Percentiles rank a stretch among this genome's conserved stretches.
Conservation (phyloP, 1,284 basidiomycete genomes). For the Ganoderma sinense region DNA sequence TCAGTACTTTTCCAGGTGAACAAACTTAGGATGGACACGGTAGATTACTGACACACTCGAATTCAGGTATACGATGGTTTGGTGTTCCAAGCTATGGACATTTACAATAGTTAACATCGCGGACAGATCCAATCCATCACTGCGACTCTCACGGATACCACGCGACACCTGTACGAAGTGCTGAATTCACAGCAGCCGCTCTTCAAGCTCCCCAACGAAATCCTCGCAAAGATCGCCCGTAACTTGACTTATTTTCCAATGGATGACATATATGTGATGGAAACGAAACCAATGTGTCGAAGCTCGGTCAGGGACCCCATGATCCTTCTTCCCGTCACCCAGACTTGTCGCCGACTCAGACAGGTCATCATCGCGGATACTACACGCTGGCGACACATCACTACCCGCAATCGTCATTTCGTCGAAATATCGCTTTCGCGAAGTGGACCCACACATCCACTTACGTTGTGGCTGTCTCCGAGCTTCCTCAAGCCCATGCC, state of each 20-base stretch:
- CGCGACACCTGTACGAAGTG: background rate
- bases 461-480: background rate
- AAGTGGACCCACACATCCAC: background rate
- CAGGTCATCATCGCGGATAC: background rate
- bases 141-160: background rate
- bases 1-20: background rate
- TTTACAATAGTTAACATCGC: background rate
- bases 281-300: background rate
- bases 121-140: background rate
- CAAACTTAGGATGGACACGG: background rate
- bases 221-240: background rate
- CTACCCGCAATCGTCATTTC: background rate
- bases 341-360: background rate
- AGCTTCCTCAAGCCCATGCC: background rate
- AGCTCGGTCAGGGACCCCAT: no score
- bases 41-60: background rate
- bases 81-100: background rate
- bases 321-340: background rate
- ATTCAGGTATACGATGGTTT: background rate
- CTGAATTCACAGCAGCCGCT: background rate
- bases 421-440: background rate
- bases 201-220: background rate
- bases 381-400: background rate
- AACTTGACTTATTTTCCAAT: background rate
- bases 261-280: background rate